Evolutionary conservation across 164 flowering plant species (phyloP).

Genomic region (Vitis rupestris): DNA sequence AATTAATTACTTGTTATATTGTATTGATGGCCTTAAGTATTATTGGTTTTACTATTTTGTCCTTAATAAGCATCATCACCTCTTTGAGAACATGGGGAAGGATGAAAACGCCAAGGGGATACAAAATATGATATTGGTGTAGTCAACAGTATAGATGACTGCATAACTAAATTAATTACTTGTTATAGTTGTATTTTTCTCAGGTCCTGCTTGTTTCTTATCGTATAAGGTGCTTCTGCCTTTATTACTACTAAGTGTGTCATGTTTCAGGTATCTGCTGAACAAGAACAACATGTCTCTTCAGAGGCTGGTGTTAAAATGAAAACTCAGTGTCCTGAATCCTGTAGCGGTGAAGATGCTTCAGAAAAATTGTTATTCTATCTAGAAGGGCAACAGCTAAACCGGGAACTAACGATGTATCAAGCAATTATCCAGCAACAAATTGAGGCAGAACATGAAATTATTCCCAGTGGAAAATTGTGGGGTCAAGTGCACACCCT

Average conservation of each 20-base stretch:
- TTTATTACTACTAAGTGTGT: conserved; percentile 1
- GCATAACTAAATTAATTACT: too few relatives aligned
- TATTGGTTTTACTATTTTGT: too few relatives aligned
- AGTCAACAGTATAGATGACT: too few relatives aligned
- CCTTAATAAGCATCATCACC: too few relatives aligned
- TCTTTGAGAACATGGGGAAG: too few relatives aligned
- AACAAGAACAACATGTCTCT: conserved; percentile 16
- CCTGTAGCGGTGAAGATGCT: conserved; percentile 21
- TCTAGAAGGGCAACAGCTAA: conserved; percentile 56
- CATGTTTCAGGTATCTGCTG: conserved; percentile 25
- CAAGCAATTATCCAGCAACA: conserved; percentile 67
- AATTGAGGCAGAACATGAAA: conserved; percentile 38
- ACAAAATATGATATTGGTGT: too few relatives aligned
- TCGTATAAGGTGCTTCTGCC: background rate
- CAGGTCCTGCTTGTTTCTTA: background rate
- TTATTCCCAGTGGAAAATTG: conserved; percentile 30
- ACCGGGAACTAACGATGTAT: conserved; percentile 53
- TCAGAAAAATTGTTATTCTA: conserved; percentile 47
- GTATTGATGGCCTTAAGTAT: too few relatives aligned
- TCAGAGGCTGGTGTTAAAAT: conserved; percentile 15
- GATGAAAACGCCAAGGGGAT: too few relatives aligned
- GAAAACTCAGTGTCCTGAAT: conserved; percentile 19
- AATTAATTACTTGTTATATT: too few relatives aligned
- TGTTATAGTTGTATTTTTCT: background rate
- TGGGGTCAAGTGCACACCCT: conserved; percentile 66